Evolutionary conservation across 129 eudicot genomes (phyloP), one percentile per base, ranked within the genome.

Genomic region (Flaveria brownii): DNA sequence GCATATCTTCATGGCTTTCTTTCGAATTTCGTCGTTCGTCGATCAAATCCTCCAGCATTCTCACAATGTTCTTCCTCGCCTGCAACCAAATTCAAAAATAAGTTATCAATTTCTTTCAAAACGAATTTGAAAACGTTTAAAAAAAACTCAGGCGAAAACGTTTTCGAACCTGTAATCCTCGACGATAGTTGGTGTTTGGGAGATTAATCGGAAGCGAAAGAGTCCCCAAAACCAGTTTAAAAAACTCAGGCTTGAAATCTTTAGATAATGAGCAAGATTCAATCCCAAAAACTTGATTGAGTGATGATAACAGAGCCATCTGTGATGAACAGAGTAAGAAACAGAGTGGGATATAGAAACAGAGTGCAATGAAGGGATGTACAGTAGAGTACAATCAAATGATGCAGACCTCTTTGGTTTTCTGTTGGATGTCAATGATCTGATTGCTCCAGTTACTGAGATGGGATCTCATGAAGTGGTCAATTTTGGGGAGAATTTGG

Each of bases 181-280:
- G 82, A 18, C 81, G 90, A 67, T 95, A 95, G 61, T 89, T 91
- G 11, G 97, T 87, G 78, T 68, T 84, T 14, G 96, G 99, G 76
- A 95, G 92, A 71, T 91, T 90, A 81, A 95, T 91, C 9, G 99
- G 97, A 61, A 95, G 79, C n/a, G 99, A 95, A 81, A 95, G 92
- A 23, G 99, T 91, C 22, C 99, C 99, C 43, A 91, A 42, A 5
- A 95, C 99, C 57, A 95, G 85, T 81, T 91, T 89, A 64, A 86
- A 95, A 77, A 95, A 95, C 76, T 91, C 99, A 74, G 95, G 90
- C 96, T 86, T 89, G 77, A 95, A 91, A n/a, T 75, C 88, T 55
- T 85, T 81, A 42, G 89, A 84, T 64, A 91, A 77, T 6, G 88
- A 70, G 74, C 82, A 67, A 26, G 97, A 86, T 82, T 89, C 94